These are phyloP conservation scores for Phytophthora syringae DNA, from an alignment of 352 stramenopile genomes.

Conservation along the genomic window DNA sequence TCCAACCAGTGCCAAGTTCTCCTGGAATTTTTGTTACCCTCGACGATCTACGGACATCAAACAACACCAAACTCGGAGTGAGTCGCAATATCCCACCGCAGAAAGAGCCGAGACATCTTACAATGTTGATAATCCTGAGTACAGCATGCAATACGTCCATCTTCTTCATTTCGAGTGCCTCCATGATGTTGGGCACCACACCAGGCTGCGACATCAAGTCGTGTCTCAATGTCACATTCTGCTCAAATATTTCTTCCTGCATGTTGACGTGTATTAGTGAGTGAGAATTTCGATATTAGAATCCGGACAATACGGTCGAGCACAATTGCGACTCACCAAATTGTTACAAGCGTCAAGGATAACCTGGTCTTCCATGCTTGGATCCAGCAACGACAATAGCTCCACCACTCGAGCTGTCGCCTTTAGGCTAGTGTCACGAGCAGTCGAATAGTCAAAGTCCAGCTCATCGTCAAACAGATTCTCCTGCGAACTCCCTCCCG, in stretches of 20 bases:
- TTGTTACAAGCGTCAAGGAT: conserved; percentile 83
- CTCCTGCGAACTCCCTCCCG: conserved; percentile 51
- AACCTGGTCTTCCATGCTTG: conserved; percentile 88
- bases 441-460: conserved; percentile 80
- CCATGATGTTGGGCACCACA: conserved; percentile 93
- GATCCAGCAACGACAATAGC: conserved; percentile 75
- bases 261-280: not conserved
- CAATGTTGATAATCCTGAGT: conserved; percentile 88
- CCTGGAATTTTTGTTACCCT: conserved; percentile 92
- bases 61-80: conserved; percentile 2
- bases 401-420: conserved; percentile 78
- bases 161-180: conserved; percentile 93
- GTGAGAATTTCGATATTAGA: not conserved
- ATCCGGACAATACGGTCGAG: too few species aligned
- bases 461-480: conserved; percentile 84
- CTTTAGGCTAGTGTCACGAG: conserved; percentile 81
- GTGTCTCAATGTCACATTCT: conserved; percentile 70
- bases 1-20: conserved; percentile 91
- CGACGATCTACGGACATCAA: conserved; percentile 68
- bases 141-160: conserved; percentile 87
- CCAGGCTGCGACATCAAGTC: conserved; percentile 92
- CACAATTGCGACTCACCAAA: conserved; percentile 44
- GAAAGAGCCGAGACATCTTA: conserved; percentile 19
- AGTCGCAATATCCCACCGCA: not conserved
- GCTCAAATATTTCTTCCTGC: conserved; percentile 81